A percentile compares a stretch with the other conserved stretches of the same genome.
Evolutionary conservation across 2,329 filamentous ascomycete species (phyloP).

Genomic region (Coleophoma eucalyptorum): DNA sequence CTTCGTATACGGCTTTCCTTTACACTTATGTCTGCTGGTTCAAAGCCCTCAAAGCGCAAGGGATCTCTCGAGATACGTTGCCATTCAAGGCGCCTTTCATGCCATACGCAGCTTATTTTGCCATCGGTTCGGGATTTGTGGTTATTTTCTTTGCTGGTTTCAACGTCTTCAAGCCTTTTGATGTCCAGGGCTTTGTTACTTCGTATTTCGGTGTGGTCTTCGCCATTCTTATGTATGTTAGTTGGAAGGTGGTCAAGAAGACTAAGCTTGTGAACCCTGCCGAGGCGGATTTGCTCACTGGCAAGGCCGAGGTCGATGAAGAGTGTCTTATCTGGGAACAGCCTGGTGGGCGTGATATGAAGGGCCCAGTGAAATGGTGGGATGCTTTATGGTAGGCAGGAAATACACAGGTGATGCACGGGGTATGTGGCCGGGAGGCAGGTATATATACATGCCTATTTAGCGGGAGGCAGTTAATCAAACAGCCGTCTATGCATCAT

Average conservation of each 20-base stretch:
- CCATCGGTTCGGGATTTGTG: slow-evolving; percentile 40
- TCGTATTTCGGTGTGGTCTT: slow-evolving; percentile 51
- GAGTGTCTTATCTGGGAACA: background rate
- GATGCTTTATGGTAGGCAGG: background rate
- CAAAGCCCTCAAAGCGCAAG: slow-evolving; percentile 49
- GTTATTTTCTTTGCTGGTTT: slow-evolving; percentile 55
- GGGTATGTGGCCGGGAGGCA: too few species aligned
- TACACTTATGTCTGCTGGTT: slow-evolving; percentile 43
- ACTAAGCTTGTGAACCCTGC: slow-evolving; percentile 14
- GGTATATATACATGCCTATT: too few species aligned
- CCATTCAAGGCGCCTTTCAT: slow-evolving; percentile 47
- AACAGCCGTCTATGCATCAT: too few species aligned
- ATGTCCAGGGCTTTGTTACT: slow-evolving; percentile 43
- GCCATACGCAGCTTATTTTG: slow-evolving; percentile 48
- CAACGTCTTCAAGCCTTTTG: slow-evolving; percentile 43
- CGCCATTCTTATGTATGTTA: slow-evolving; percentile 52
- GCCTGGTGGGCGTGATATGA: background rate
- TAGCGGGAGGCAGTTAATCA: too few species aligned
- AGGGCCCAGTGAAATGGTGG: background rate
- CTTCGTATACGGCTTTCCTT: slow-evolving; percentile 42
- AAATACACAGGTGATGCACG: too few species aligned
- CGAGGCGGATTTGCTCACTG: slow-evolving; percentile 34
- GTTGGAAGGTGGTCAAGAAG: slow-evolving; percentile 63
- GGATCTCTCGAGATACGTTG: slow-evolving; percentile 39
- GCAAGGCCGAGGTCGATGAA: slow-evolving; percentile 34